A percentile compares a stretch with the other conserved stretches of the same genome.
Evolutionary conservation across 305 asterid species (phyloP).

Genomic region (Euphrasia arctica): DNA sequence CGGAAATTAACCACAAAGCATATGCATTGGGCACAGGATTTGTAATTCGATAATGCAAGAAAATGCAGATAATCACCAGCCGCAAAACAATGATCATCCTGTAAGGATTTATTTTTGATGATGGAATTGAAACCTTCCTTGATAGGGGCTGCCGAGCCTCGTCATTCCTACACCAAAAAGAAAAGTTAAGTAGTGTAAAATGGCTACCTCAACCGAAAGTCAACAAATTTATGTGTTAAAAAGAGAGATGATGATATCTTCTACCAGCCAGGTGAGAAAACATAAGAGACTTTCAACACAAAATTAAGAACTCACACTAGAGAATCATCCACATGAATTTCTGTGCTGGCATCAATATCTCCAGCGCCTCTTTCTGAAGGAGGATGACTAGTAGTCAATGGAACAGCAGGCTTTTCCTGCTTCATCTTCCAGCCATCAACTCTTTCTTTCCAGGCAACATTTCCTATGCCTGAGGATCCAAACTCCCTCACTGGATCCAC

Average conservation of each 20-base stretch:
- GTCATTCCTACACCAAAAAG: slow-evolving; percentile 69
- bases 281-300: background rate
- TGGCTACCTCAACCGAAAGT: slow-evolving; percentile 16
- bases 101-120: slow-evolving; percentile 96
- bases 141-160: slow-evolving; percentile 99
- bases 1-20: slow-evolving; percentile 92
- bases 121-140: slow-evolving; percentile 95
- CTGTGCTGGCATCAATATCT: slow-evolving; percentile 93
- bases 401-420: slow-evolving; percentile 86
- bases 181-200: slow-evolving; percentile 22
- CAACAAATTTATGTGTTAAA: background rate
- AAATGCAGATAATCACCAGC: slow-evolving; percentile 76
- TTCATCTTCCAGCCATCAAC: slow-evolving; percentile 99
- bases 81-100: slow-evolving; percentile 96
- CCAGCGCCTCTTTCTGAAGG: slow-evolving; percentile 93
- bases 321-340: slow-evolving; percentile 82
- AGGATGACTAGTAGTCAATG: slow-evolving; percentile 81
- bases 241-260: too few species aligned
- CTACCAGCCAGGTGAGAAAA: slow-evolving; percentile 21
- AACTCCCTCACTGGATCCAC: slow-evolving; percentile 95
- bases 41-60: slow-evolving; percentile 91
- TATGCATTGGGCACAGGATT: slow-evolving; percentile 93
- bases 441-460: slow-evolving; percentile 99
- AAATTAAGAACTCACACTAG: slow-evolving; percentile 61
- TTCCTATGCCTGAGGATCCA: slow-evolving; percentile 90